phyloP scores from a whole-genome alignment of 257 asterid species.

The Solanum clarkiae region DNA sequence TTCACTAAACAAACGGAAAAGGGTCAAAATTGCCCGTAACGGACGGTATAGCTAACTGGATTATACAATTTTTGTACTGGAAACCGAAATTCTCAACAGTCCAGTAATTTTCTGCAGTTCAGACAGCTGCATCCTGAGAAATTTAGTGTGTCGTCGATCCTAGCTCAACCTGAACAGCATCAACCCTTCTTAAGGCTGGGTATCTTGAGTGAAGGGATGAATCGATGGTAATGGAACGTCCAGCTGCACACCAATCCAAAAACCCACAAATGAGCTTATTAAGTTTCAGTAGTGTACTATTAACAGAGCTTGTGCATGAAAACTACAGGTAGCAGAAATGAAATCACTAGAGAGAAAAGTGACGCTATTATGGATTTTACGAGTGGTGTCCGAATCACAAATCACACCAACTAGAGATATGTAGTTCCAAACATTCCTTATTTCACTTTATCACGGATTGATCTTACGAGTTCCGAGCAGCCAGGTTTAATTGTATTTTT shows the following conservation, averaged over 20 bases:
- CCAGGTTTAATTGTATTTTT: background rate
- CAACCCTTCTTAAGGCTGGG: conserved; percentile 1
- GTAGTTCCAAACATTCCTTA: background rate
- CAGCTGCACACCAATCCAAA: background rate
- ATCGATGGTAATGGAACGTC: background rate
- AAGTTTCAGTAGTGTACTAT: background rate
- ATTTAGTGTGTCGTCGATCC: background rate
- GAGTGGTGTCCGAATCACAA: background rate
- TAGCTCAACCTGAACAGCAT: conserved; percentile 17
- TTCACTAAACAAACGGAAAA: background rate
- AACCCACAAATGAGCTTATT: background rate
- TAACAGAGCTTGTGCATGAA: background rate
- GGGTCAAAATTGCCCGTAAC: too few species aligned
- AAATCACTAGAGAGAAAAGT: background rate
- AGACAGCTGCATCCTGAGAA: background rate
- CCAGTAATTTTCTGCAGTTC: background rate
- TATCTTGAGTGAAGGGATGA: background rate
- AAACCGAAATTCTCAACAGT: background rate
- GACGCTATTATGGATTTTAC: background rate
- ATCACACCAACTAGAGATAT: background rate
- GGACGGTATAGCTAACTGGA: background rate
- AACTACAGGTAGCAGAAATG: background rate
- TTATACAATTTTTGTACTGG: background rate
- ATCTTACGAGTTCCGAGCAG: background rate
- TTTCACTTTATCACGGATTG: background rate